Conservation (phyloP, 2,329 filamentous ascomycete genomes). For the Fusarium musae region DNA sequence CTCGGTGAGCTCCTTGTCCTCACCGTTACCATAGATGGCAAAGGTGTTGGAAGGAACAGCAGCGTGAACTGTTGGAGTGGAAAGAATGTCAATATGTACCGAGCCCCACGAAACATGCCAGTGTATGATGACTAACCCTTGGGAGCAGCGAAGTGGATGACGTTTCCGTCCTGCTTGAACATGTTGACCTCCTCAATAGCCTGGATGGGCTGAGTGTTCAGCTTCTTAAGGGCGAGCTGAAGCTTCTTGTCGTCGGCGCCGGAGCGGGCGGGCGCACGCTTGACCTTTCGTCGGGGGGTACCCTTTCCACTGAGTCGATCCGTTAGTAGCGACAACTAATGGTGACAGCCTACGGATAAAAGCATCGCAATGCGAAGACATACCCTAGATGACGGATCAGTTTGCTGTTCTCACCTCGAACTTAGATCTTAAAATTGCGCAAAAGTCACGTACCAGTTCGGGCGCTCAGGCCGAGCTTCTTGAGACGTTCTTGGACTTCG, state of each 20-base stretch:
- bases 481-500: conserved; percentile 68
- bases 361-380: conserved; percentile 40
- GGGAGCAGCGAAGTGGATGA: conserved; percentile 98
- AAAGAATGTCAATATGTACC: conserved; percentile 36
- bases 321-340: conserved; percentile 45
- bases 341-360: conserved; percentile 10
- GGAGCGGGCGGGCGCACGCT: conserved; percentile 94
- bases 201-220: conserved; percentile 99
- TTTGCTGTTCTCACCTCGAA: not conserved
- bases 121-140: conserved; percentile 76
- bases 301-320: conserved; percentile 81
- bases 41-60: conserved; percentile 99
- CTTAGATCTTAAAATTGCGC: not conserved
- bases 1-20: conserved; percentile 99
- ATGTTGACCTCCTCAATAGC: conserved; percentile 99
- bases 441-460: conserved; percentile 72
- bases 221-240: conserved; percentile 96
- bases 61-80: conserved; percentile 79
- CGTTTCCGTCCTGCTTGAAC: conserved; percentile 99
- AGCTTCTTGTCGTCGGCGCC: conserved; percentile 99
- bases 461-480: conserved; percentile 65
- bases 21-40: conserved; percentile 97
- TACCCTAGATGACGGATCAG: conserved; percentile 50
- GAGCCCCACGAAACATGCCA: conserved; percentile 30
- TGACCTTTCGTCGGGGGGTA: conserved; percentile 96